phyloP scores from a whole-genome alignment of 495 filamentous ascomycete genomes.

The Aspergillus incahuasiensis region DNA sequence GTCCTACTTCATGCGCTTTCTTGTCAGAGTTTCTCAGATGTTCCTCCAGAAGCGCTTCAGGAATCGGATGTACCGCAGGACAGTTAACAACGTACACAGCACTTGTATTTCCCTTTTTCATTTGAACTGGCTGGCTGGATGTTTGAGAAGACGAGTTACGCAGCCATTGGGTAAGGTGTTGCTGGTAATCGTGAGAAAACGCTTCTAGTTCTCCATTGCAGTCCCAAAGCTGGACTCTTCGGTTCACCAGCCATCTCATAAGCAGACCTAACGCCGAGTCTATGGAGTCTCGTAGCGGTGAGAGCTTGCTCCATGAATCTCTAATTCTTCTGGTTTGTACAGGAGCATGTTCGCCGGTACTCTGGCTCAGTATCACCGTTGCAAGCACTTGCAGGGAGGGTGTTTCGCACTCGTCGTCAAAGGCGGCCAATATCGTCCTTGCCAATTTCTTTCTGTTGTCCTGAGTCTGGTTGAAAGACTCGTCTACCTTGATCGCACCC shows the following conservation, averaged over 20 bases:
- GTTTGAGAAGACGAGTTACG: constrained; percentile 17
- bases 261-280: constrained; percentile 16
- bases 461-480: constrained; percentile 16
- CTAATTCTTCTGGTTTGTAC: constrained; percentile 21
- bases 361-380: constrained; percentile 17
- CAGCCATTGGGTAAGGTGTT: constrained; percentile 25
- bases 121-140: not conserved
- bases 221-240: constrained; percentile 27
- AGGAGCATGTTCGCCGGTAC: constrained; percentile 13
- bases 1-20: constrained; percentile 21
- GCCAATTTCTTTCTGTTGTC: constrained; percentile 19
- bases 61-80: constrained; percentile 22
- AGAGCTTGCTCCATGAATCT: constrained; percentile 18
- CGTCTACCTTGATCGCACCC: constrained; percentile 17
- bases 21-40: constrained; percentile 17
- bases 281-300: constrained; percentile 11
- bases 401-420: constrained; percentile 19
- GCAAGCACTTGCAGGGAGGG: constrained; percentile 21
- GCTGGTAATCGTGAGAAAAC: constrained; percentile 24
- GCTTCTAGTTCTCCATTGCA: constrained; percentile 27
- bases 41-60: constrained; percentile 20
- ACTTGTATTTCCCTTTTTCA: constrained; percentile 5
- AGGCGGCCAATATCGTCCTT: constrained; percentile 21
- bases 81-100: constrained; percentile 25
- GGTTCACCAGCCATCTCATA: constrained; percentile 27